Percentiles rank a stretch among this genome's conserved stretches.
Conservation (phyloP, 345 rosid species). For the Moricandia moricandioides region DNA sequence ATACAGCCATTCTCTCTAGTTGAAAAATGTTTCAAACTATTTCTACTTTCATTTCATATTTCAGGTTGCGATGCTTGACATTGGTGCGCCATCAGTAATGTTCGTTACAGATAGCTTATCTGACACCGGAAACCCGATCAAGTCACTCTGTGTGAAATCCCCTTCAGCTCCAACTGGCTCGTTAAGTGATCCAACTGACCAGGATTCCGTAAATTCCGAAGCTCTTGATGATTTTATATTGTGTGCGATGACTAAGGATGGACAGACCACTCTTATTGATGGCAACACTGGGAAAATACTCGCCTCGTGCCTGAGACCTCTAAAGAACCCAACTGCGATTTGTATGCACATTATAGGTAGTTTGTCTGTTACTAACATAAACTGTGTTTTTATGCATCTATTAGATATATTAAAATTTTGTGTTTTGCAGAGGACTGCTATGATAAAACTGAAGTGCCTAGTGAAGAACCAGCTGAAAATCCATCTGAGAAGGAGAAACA, state of each 20-base stretch:
- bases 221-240: slow-evolving; percentile 39
- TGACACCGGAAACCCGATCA: slow-evolving; percentile 50
- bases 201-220: slow-evolving; percentile 32
- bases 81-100: slow-evolving; percentile 49
- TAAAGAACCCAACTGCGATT: slow-evolving; percentile 48
- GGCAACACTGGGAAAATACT: slow-evolving; percentile 49
- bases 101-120: slow-evolving; percentile 57
- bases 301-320: slow-evolving; percentile 39
- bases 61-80: slow-evolving; percentile 85
- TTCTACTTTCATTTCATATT: slow-evolving; percentile 35
- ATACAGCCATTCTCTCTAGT: neutral
- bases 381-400: neutral
- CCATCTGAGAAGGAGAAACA: slow-evolving; percentile 37
- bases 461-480: slow-evolving; percentile 26
- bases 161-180: slow-evolving; percentile 34
- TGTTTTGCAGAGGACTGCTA: slow-evolving; percentile 47
- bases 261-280: slow-evolving; percentile 52
- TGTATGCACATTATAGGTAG: slow-evolving; percentile 70
- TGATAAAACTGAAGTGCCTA: slow-evolving; percentile 35
- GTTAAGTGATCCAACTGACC: slow-evolving; percentile 5
- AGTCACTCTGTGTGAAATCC: slow-evolving; percentile 48
- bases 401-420: slow-evolving; percentile 2
- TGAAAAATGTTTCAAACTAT: slow-evolving; percentile 7
- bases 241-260: slow-evolving; percentile 61
- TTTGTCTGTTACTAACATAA: slow-evolving; percentile 25